A percentile compares a stretch with the other conserved stretches of the same genome.
Evolutionary conservation across 495 filamentous ascomycete species (phyloP).

Genomic region (Penicillium odoratum): DNA sequence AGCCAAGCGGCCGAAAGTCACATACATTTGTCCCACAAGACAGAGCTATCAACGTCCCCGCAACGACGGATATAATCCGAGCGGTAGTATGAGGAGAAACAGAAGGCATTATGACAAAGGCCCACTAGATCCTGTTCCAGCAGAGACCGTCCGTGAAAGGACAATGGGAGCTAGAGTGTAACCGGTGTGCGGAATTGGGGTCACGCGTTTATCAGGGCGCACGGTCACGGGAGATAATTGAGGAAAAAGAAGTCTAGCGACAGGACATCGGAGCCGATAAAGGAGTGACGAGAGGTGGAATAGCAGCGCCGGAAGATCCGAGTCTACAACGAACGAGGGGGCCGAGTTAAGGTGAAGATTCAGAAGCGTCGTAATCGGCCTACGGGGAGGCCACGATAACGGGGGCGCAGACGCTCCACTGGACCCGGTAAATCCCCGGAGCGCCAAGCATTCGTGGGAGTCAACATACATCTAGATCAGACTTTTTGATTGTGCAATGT

Average conservation of each 20-base stretch:
- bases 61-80: slow-evolving; percentile 74
- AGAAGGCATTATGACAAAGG: slow-evolving; percentile 22
- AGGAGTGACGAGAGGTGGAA: slow-evolving; percentile 12
- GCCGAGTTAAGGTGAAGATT: slow-evolving; percentile 8
- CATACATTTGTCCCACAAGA: slow-evolving; percentile 92
- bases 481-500: too few relatives aligned
- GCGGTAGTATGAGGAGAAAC: slow-evolving; percentile 30
- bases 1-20: slow-evolving; percentile 8
- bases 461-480: neutral
- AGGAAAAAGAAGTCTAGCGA: neutral
- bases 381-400: slow-evolving; percentile 24
- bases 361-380: slow-evolving; percentile 28
- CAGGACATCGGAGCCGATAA: slow-evolving; percentile 18
- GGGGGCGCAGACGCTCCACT: slow-evolving; percentile 11
- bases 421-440: slow-evolving; percentile 12
- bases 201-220: slow-evolving; percentile 4
- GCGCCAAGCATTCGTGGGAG: slow-evolving; percentile 15
- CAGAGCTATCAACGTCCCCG: slow-evolving; percentile 81
- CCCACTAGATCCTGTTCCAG: neutral
- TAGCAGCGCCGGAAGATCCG: neutral
- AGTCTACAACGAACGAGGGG: slow-evolving; percentile 1
- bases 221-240: neutral
- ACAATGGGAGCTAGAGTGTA: neutral
- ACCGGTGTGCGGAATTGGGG: slow-evolving; percentile 4
- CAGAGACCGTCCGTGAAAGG: neutral